Evolutionary conservation across 2,329 filamentous ascomycete genomes (phyloP).

Genomic region (Helotiales sp.): DNA sequence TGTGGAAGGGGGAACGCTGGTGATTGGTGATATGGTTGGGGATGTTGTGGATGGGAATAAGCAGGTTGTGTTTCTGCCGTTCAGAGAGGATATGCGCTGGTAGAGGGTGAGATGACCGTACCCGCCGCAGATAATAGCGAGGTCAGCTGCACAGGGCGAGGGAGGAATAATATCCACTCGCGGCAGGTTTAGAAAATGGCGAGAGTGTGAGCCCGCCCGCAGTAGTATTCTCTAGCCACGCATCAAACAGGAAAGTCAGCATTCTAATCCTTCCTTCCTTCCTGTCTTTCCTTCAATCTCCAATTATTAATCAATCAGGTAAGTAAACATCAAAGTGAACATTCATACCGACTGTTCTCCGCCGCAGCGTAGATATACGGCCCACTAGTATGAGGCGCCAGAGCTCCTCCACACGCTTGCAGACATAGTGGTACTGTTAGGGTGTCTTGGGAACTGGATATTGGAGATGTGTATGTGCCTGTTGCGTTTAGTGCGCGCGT

Average conservation of each 20-base stretch:
- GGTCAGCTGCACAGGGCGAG: conserved; percentile 21
- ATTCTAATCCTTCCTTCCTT: no score
- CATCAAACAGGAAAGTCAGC: no score
- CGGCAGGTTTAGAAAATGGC: conserved; percentile 6
- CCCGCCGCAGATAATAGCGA: conserved; percentile 16
- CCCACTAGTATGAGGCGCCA: conserved; percentile 7
- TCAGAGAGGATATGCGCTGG: neutral
- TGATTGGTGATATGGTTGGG: neutral
- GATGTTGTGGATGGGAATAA: neutral
- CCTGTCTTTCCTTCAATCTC: no score
- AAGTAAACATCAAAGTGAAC: no score
- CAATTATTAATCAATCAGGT: no score
- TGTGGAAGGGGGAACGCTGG: neutral
- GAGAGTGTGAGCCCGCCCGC: conserved; percentile 28
- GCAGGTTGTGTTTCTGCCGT: neutral
- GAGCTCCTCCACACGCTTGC: conserved; percentile 16
- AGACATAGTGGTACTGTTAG: conserved; percentile 31
- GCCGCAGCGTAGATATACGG: conserved; percentile 28
- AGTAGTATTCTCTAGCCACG: conserved; percentile 29
- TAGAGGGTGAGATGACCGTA: conserved; percentile 8
- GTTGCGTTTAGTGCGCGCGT: conserved; percentile 19
- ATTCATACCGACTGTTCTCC: conserved; percentile 28
- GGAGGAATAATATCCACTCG: conserved; percentile 16
- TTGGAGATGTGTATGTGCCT: conserved; percentile 26
- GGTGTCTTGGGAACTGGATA: conserved; percentile 3